These are phyloP conservation scores for Cyamopsis tetragonoloba DNA, from an alignment of 306 rosid species.

Conservation along the genomic window DNA sequence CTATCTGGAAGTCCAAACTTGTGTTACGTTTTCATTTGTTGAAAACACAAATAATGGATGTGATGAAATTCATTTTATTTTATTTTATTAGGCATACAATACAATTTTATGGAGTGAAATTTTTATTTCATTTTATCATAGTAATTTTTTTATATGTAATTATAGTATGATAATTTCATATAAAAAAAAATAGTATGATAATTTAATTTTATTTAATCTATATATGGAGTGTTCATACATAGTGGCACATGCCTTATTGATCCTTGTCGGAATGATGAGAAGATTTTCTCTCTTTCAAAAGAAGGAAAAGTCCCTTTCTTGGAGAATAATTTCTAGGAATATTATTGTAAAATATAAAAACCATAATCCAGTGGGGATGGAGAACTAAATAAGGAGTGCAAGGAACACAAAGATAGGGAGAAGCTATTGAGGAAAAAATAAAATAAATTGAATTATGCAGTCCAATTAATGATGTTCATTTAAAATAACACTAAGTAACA, in stretches of 20 bases:
- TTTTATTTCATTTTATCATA: not conserved
- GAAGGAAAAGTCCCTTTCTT: constrained; percentile 3
- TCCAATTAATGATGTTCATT: not conserved
- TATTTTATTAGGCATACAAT: too few relatives aligned
- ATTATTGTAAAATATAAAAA: not conserved
- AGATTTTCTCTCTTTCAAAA: not conserved
- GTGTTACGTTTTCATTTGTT: not conserved
- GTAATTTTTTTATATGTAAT: too few relatives aligned
- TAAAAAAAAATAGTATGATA: too few relatives aligned
- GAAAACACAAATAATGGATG: too few relatives aligned
- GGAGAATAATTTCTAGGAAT: not conserved
- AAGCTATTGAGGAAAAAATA: not conserved
- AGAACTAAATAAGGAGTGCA: not conserved
- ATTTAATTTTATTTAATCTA: not conserved
- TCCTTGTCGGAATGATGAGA: not conserved
- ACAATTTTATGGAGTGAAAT: not conserved
- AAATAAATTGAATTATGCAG: not conserved
- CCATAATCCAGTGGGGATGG: not conserved
- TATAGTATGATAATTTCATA: too few relatives aligned
- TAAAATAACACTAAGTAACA: too few relatives aligned
- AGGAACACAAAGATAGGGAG: not conserved
- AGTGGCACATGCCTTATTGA: not conserved
- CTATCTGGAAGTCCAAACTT: not conserved
- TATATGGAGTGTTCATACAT: too few relatives aligned
- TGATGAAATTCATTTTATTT: too few relatives aligned